Evolutionary conservation across 2,329 filamentous ascomycete genomes (phyloP).

Genomic region (Trichoderma brevicompactum): DNA sequence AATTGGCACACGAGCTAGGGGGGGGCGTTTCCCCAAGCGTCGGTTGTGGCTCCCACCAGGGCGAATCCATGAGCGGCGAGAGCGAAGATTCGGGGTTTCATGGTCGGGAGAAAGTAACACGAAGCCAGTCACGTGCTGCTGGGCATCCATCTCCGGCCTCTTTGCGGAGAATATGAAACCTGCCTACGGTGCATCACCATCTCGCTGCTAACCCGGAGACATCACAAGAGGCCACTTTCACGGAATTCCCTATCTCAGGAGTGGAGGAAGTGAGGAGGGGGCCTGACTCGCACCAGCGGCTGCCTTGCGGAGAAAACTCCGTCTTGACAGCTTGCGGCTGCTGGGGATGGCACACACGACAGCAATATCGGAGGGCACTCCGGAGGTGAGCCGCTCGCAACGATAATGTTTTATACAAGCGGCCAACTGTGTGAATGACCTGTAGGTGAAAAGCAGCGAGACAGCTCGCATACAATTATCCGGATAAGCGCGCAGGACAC

Average conservation of each 20-base stretch:
- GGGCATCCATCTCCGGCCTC: conserved; percentile 5
- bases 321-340: background rate
- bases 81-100: background rate
- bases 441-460: background rate
- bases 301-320: background rate
- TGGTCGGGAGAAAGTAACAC: background rate
- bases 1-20: background rate
- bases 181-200: background rate
- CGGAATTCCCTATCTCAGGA: background rate
- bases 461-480: background rate
- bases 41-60: background rate
- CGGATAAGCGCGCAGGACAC: background rate
- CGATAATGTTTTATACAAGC: background rate
- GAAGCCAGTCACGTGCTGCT: background rate
- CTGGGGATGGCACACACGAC: background rate
- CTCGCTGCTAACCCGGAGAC: background rate
- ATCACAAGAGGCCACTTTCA: background rate
- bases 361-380: background rate
- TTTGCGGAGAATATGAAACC: conserved; percentile 2
- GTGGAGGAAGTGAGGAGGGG: conserved; percentile 7
- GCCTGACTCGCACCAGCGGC: conserved; percentile 4
- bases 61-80: background rate
- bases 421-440: background rate
- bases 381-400: background rate
- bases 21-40: background rate